phyloP scores from a whole-genome alignment of 2,329 filamentous ascomycete species.

The Xylariaceae sp. region DNA sequence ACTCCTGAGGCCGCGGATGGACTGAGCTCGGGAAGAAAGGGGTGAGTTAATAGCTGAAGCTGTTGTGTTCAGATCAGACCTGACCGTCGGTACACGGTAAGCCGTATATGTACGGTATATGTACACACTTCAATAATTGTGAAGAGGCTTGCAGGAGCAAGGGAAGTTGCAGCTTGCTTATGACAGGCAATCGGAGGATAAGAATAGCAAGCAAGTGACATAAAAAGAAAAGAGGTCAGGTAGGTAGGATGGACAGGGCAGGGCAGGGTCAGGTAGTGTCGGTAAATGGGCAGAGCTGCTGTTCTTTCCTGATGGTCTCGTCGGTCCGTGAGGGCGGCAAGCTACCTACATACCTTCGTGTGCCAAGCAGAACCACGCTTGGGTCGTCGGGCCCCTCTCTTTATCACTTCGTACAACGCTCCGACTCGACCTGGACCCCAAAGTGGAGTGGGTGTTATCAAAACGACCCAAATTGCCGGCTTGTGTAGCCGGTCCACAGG shows the following conservation, averaged over 20 bases:
- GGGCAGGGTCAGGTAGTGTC: background rate
- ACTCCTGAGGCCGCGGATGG: background rate
- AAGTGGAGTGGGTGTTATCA: conserved; percentile 20
- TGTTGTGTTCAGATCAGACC: background rate
- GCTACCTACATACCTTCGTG: background rate
- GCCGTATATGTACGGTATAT: background rate
- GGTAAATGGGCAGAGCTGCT: background rate
- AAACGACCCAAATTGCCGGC: conserved; percentile 14
- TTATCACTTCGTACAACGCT: conserved; percentile 15
- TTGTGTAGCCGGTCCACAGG: conserved; percentile 8
- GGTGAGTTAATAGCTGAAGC: conserved; percentile 2
- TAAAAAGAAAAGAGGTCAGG: background rate
- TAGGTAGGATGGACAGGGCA: background rate
- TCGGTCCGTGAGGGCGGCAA: conserved; percentile 5
- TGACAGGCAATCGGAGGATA: background rate
- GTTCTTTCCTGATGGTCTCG: conserved; percentile 17
- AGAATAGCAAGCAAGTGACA: background rate
- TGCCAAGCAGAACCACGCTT: conserved; percentile 10
- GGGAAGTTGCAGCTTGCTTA: conserved; percentile 2
- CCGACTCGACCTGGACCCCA: conserved; percentile 15
- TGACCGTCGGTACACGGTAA: background rate
- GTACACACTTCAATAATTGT: background rate
- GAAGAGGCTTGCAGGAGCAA: conserved; percentile 1
- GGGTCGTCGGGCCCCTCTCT: conserved; percentile 19
- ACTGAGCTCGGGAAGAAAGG: background rate